Evolutionary conservation across 495 filamentous ascomycete genomes (phyloP).

Genomic region (Penicillium steckii): DNA sequence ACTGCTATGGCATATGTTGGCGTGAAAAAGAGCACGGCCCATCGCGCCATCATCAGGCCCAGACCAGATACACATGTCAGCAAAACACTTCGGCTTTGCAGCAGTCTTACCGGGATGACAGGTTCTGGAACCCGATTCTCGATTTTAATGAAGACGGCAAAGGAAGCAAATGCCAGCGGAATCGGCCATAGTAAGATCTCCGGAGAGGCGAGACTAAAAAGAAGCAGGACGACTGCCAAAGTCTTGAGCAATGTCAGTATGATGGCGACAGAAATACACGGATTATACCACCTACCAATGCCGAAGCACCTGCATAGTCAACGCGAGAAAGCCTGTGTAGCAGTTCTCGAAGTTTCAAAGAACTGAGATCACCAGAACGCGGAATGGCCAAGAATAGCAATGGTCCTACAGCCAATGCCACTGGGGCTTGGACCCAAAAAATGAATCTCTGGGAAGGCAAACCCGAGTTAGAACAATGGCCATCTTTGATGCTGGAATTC

Average conservation of each 20-base stretch:
- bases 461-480: background rate
- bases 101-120: constrained; percentile 65
- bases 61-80: constrained; percentile 67
- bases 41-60: constrained; percentile 72
- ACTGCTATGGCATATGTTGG: constrained; percentile 74
- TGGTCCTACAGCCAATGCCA: constrained; percentile 54
- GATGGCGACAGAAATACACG: background rate
- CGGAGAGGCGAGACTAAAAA: constrained; percentile 62
- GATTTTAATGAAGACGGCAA: constrained; percentile 53
- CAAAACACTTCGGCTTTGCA: constrained; percentile 61
- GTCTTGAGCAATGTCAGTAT: constrained; percentile 28
- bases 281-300: constrained; percentile 48
- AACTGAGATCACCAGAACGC: constrained; percentile 25
- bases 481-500: constrained; percentile 13
- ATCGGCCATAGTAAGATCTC: constrained; percentile 58
- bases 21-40: constrained; percentile 74
- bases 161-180: constrained; percentile 45
- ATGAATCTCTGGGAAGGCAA: constrained; percentile 55
- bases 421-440: constrained; percentile 65
- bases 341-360: constrained; percentile 21
- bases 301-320: constrained; percentile 66
- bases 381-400: constrained; percentile 62
- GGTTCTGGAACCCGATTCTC: constrained; percentile 60
- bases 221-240: constrained; percentile 57
- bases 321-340: constrained; percentile 55